These are phyloP conservation scores for Spergularia bocconei DNA, from an alignment of 148 eudicot genomes.

Conservation along the genomic window DNA sequence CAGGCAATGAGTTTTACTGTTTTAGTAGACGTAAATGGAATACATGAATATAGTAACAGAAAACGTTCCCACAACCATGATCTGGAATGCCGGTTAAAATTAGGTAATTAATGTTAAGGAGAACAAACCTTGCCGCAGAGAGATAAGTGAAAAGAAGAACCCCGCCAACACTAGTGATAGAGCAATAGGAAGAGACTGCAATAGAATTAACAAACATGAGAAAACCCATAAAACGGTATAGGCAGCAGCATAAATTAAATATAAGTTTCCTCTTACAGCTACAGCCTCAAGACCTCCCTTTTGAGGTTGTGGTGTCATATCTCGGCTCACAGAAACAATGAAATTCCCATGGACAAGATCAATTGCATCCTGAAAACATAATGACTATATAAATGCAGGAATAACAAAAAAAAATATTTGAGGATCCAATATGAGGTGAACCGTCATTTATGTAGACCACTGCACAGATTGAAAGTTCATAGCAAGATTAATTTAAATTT, in stretches of 20 bases:
- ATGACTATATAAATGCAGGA: not conserved
- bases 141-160: constrained; percentile 55
- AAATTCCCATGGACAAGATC: constrained; percentile 91
- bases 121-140: constrained; percentile 71
- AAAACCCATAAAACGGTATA: not conserved
- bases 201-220: constrained; percentile 17
- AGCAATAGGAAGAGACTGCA: constrained; percentile 88
- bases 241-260: not conserved
- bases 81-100: not conserved
- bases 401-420: not conserved
- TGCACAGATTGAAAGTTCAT: not conserved
- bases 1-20: not conserved
- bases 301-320: constrained; percentile 50
- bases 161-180: constrained; percentile 50
- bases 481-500: not conserved
- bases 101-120: not conserved
- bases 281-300: constrained; percentile 73
- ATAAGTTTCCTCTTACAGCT: constrained; percentile 60
- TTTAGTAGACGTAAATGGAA: not conserved
- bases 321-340: constrained; percentile 73
- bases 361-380: constrained; percentile 72
- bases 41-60: not conserved
- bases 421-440: not conserved
- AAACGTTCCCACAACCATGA: not conserved
- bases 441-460: not conserved